phyloP scores from a whole-genome alignment of 129 eudicot genomes.

The Pulicaria dysenterica region DNA sequence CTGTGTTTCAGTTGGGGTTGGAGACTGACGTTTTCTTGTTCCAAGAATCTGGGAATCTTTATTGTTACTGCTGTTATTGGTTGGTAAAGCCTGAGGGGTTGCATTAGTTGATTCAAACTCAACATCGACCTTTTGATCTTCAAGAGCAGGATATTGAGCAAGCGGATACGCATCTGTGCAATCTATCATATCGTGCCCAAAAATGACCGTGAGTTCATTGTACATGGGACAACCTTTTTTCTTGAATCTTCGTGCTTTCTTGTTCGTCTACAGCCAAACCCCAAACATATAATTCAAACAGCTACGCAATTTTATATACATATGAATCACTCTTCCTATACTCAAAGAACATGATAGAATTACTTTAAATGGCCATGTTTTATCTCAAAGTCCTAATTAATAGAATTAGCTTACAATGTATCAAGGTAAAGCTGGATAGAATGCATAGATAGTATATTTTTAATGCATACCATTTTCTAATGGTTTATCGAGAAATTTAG shows the following conservation, averaged over 20 bases:
- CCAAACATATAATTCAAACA: conserved; percentile 17
- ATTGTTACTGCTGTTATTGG: conserved; percentile 13
- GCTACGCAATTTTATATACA: too few species aligned
- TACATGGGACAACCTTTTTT: conserved; percentile 43
- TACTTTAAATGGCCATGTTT: background rate
- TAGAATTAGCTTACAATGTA: too few species aligned
- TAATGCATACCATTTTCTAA: too few species aligned
- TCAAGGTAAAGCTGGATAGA: too few species aligned
- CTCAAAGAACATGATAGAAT: background rate
- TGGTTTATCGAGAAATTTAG: too few species aligned
- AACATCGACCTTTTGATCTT: conserved; percentile 21
- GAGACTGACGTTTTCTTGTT: conserved; percentile 13
- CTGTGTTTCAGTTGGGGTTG: conserved; percentile 12
- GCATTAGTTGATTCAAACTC: conserved; percentile 44
- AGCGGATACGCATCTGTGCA: conserved; percentile 38
- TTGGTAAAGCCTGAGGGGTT: conserved; percentile 28
- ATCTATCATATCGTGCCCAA: conserved; percentile 15
- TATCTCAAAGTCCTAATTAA: background rate
- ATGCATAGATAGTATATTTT: too few species aligned
- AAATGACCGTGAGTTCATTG: conserved; percentile 32
- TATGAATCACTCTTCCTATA: background rate
- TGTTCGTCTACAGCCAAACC: conserved; percentile 32
- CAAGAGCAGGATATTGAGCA: conserved; percentile 32
- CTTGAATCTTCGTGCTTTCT: conserved; percentile 39
- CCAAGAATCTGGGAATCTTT: conserved; percentile 26